Evolutionary conservation across 495 filamentous ascomycete genomes (phyloP).

Genomic region (Ramalina peruviana): DNA sequence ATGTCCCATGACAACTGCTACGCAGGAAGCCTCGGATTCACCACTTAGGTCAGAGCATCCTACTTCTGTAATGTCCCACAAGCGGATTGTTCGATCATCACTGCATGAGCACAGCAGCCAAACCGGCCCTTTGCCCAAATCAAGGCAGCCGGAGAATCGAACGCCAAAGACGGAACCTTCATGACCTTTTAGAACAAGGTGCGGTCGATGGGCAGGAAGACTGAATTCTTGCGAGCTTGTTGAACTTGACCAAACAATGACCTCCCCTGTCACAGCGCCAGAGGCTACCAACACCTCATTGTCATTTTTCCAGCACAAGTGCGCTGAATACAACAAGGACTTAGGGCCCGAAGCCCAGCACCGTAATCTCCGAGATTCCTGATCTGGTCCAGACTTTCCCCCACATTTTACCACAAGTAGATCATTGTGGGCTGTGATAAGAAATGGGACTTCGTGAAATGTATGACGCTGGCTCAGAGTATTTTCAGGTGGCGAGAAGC

Average conservation of each 20-base stretch:
- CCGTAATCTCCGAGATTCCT: slow-evolving; percentile 20
- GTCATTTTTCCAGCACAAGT: slow-evolving; percentile 43
- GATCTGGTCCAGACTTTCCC: slow-evolving; percentile 4
- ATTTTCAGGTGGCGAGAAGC: slow-evolving; percentile 29
- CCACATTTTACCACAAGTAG: slow-evolving; percentile 32
- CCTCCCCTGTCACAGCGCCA: slow-evolving; percentile 87
- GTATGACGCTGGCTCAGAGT: slow-evolving; percentile 14
- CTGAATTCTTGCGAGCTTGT: neutral
- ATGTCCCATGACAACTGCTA: slow-evolving; percentile 72
- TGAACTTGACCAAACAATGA: slow-evolving; percentile 71
- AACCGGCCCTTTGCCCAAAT: slow-evolving; percentile 4
- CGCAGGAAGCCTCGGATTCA: slow-evolving; percentile 5
- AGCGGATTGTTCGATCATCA: slow-evolving; percentile 78
- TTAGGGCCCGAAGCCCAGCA: slow-evolving; percentile 53
- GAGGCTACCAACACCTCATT: slow-evolving; percentile 59
- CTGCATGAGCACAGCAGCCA: slow-evolving; percentile 80
- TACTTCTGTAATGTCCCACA: slow-evolving; percentile 58
- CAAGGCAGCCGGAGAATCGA: slow-evolving; percentile 44
- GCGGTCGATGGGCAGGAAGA: slow-evolving; percentile 24
- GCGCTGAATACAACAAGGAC: slow-evolving; percentile 79
- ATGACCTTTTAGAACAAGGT: slow-evolving; percentile 71
- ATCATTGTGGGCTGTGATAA: slow-evolving; percentile 81
- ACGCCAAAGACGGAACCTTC: slow-evolving; percentile 91
- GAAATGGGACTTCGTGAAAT: slow-evolving; percentile 18
- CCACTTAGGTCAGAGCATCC: too few relatives aligned